A percentile compares a stretch with the other conserved stretches of the same genome.
phyloP scores from a whole-genome alignment of 2,329 filamentous ascomycete genomes.

The Emmonsia crescens region DNA sequence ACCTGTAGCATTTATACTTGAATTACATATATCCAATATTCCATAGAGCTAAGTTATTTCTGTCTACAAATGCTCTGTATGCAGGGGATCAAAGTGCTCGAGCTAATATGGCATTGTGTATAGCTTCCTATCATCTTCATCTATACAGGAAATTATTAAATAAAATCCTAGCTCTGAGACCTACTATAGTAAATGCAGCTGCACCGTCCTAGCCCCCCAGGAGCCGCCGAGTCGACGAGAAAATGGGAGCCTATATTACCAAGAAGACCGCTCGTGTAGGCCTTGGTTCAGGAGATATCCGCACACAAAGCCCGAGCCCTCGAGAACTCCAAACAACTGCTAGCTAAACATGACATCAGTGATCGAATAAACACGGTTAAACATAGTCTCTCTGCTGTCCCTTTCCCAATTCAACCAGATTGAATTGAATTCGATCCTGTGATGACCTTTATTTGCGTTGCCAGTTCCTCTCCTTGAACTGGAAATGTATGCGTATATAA shows the following conservation, averaged over 20 bases:
- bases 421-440: background rate
- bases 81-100: background rate
- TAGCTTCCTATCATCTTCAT: background rate
- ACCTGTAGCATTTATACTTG: too few species aligned
- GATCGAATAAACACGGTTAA: background rate
- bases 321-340: too few species aligned
- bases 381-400: background rate
- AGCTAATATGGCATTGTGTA: background rate
- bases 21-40: too few species aligned
- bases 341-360: background rate
- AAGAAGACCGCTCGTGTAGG: background rate
- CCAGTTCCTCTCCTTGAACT: too few species aligned
- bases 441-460: background rate
- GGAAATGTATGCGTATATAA: background rate
- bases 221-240: background rate
- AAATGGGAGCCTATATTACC: background rate
- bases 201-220: background rate
- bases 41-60: too few species aligned
- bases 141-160: background rate
- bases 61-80: background rate
- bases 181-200: background rate
- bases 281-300: background rate
- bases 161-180: background rate
- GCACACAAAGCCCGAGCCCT: background rate
- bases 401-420: background rate